Evolutionary conservation across 2,329 filamentous ascomycete species (phyloP).

Genomic region (Botrytis fragariae): DNA sequence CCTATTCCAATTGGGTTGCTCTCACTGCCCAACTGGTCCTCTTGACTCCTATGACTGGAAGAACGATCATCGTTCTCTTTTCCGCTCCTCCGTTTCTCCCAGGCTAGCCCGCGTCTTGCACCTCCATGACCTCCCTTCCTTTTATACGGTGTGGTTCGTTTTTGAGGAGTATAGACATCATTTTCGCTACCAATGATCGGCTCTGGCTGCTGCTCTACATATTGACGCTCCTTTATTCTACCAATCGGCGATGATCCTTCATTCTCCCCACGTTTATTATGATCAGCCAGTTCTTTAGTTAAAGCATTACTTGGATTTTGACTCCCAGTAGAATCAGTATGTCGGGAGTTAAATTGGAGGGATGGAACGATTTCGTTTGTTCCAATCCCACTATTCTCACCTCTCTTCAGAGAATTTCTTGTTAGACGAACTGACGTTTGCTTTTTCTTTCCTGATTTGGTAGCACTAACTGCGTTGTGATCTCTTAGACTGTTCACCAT

Average conservation of each 20-base stretch:
- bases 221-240: background rate
- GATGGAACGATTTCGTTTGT: background rate
- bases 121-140: background rate
- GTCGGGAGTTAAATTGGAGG: rapidly evolving
- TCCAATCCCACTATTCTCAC: background rate
- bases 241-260: background rate
- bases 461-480: background rate
- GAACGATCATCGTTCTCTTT: background rate
- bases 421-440: background rate
- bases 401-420: background rate
- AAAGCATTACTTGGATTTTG: background rate
- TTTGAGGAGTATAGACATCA: background rate
- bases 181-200: background rate
- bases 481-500: background rate
- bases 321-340: background rate
- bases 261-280: background rate
- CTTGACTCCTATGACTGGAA: background rate
- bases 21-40: background rate
- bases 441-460: background rate
- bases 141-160: background rate
- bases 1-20: background rate
- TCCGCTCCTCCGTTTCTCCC: background rate
- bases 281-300: background rate
- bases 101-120: background rate
- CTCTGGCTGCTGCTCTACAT: background rate